Evolutionary conservation across 805 yeast genomes (phyloP), one percentile per base, ranked within the genome.

Genomic region (Yamadazyma nakazawae): DNA sequence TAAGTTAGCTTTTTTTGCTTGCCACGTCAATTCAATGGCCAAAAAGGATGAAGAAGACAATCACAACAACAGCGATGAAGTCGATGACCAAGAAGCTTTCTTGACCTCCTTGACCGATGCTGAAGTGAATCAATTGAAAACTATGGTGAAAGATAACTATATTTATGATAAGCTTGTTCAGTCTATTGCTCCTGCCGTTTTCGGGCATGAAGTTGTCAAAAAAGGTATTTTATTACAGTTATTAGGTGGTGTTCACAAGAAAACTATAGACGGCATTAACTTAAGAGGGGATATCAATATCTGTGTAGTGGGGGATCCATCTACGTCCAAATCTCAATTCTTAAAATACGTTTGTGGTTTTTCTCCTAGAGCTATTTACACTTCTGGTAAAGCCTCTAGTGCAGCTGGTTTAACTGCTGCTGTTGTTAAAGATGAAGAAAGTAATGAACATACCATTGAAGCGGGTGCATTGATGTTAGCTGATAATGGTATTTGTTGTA

Each of bases 371-470:
- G 88, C 98, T 2, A 91, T 92, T 30, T 92, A 94, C 61, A 94
- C 99, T 0, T 91, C 98, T 0, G 99, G 99, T 67, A 92, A 92
- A 64, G 98, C 99, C 0, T 91, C 97, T 0, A 84, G 98, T 2
- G 99, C 99, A 5, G 99, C 99, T 8, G 99, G 99, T 75, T 76
- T 92, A 59, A 92, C 99, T 2, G 99, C 99, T 1, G 96, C 98
- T 0, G 99, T 92, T 19, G 96, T 94, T 11, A 88, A 86, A 63
- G 99, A 92, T 63, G 98, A 94, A 68, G 98, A 94, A 62, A 87
- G 94, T 58, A 96, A 97, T 34, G 99, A 92, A 62, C 89, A 86
- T 59, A 92, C 98, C 1, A 94, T 92, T 53, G 99, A 92, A 65
- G 99, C 99, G 2, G 99, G 99, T 63, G 99, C 99, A 2, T 74